Base-by-base conservation (phyloP, 1,284 basidiomycete genomes). In the Fomitopsis schrenkii region DNA sequence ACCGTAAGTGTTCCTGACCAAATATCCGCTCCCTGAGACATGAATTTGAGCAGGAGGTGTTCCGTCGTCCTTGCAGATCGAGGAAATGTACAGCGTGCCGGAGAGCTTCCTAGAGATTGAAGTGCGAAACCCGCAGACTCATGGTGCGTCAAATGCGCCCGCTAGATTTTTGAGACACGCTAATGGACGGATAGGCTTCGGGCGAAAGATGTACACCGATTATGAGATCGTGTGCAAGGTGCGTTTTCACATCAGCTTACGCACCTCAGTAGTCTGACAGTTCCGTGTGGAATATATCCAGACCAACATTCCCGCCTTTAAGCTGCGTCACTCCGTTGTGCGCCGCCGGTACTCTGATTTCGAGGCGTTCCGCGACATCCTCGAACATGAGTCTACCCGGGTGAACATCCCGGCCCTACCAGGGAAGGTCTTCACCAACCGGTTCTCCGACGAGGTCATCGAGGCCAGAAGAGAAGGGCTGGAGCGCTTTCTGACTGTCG, bases 261-360 rank as follows among this genome's bases (percentile, higher is more conserved):
- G 35, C 54, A n/a, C 19, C 58, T 19, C 40, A 30, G 46, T 53
- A 22, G 17, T 45, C 6, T 48, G 4, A 28, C n/a, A 41, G 5
- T 9, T 44, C 28, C 54, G 33, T 52, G 45, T 56, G 54, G 12
- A 50, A 19, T 35, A 33, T 41, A 15, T n/a, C 22, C 68, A 98
- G 91, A 99, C 97, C 67, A 99, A 99, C 77, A 99, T 99, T 69
- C 97, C 97, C 35, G 97, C 97, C 1, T 99, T 99, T 84, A 97
- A 98, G 74, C 83, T 98, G 59, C 90, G 93, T 48, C 95, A 97
- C 78, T 98, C 95, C 2, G 82, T 94, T 53, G 97, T 99, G 33
- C 88, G 97, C 61, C 83, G 97, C 59, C 91, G 97, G 57, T 99
- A 99, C 76, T 97, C 95, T 55, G 97, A 99, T 77, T 99, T 99